These are phyloP conservation scores for Colletotrichum navitas DNA, from an alignment of 2,329 filamentous ascomycete species.

Conservation along the genomic window DNA sequence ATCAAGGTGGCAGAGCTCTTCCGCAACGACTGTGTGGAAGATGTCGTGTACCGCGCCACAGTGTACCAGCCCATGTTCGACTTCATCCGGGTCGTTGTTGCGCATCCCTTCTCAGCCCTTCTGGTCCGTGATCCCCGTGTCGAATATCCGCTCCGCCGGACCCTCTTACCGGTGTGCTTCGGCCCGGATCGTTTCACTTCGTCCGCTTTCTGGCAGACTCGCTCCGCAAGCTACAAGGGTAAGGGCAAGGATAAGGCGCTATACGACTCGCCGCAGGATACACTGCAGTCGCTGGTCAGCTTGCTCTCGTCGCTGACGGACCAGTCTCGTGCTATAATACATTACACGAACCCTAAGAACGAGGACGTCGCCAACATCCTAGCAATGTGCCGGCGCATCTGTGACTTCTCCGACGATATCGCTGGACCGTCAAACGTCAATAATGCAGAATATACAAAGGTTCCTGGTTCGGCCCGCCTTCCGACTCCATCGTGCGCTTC, in stretches of 20 bases:
- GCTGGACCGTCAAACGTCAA: neutral
- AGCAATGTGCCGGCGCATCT: neutral
- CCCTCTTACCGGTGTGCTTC: constrained; percentile 19
- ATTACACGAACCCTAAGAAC: neutral
- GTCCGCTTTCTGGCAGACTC: no score
- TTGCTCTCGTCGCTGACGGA: neutral
- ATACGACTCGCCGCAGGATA: neutral
- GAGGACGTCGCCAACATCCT: neutral
- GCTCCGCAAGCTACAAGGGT: neutral
- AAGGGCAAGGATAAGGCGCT: constrained; percentile 7
- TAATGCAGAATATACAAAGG: neutral
- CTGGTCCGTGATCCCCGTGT: neutral
- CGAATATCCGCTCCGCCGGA: constrained; percentile 2
- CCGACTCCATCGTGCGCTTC: neutral
- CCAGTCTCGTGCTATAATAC: constrained; percentile 9
- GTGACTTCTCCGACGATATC: neutral
- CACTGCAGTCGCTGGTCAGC: constrained; percentile 1
- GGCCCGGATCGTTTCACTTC: no score
- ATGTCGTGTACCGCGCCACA: neutral
- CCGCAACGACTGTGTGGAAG: constrained; percentile 44
- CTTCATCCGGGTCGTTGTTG: constrained; percentile 3
- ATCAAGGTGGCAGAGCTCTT: constrained; percentile 45
- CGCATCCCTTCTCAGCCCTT: neutral
- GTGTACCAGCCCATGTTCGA: constrained; percentile 7
- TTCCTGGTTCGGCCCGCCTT: neutral